Evolutionary conservation across 345 rosid genomes (phyloP).

Genomic region (Eucalyptus marginata): DNA sequence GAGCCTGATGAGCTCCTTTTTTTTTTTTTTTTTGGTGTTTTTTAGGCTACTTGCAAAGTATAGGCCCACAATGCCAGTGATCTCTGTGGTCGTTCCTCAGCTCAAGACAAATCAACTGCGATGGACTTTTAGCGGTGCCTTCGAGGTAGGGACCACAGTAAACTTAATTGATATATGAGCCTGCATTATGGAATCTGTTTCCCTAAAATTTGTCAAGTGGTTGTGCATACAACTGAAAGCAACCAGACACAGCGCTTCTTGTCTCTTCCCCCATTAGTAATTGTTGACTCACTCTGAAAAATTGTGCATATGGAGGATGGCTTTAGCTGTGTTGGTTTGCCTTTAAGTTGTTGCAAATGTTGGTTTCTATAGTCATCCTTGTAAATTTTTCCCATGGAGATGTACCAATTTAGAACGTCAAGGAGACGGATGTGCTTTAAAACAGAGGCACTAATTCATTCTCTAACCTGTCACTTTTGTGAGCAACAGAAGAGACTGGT

Average conservation of each 20-base stretch:
- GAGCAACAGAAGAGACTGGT: background rate
- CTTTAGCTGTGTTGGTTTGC: background rate
- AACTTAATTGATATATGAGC: background rate
- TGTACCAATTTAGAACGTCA: background rate
- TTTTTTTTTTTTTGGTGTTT: background rate
- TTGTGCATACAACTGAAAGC: background rate
- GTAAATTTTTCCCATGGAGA: background rate
- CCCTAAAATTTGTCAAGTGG: background rate
- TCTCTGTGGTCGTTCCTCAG: conserved; percentile 72
- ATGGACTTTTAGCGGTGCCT: conserved; percentile 71
- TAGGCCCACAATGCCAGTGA: conserved; percentile 72
- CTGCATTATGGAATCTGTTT: background rate
- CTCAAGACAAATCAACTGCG: conserved; percentile 57
- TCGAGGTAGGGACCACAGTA: conserved; percentile 25
- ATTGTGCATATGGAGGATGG: background rate
- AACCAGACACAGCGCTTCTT: background rate
- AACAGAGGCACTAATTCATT: background rate
- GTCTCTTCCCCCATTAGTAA: background rate
- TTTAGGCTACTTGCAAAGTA: conserved; percentile 68
- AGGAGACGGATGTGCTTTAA: background rate
- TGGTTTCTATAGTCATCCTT: background rate
- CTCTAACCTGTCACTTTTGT: background rate
- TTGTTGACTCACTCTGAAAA: background rate
- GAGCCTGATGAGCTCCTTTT: background rate
- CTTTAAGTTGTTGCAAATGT: background rate